phyloP scores from a whole-genome alignment of 2,329 filamentous ascomycete genomes.

The Hymenotorrendiella dingleyae region DNA sequence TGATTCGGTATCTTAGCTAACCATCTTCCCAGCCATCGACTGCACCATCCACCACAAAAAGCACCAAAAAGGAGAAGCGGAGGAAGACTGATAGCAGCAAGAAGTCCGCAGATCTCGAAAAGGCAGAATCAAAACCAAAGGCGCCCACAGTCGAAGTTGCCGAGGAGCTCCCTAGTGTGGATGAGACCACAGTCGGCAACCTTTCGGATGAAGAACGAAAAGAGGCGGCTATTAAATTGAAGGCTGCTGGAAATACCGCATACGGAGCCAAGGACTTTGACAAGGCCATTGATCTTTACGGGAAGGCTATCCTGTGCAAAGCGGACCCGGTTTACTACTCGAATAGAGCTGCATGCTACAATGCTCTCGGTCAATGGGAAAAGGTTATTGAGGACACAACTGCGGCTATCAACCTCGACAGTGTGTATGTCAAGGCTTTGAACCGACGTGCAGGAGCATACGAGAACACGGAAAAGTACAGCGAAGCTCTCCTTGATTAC shows the following conservation, averaged over 20 bases:
- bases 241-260: constrained; percentile 92
- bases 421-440: constrained; percentile 94
- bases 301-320: constrained; percentile 93
- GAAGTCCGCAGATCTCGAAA: constrained; percentile 66
- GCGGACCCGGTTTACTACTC: constrained; percentile 98
- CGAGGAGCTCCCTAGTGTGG: constrained; percentile 64
- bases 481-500: constrained; percentile 93
- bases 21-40: constrained; percentile 21
- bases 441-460: constrained; percentile 96
- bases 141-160: constrained; percentile 48
- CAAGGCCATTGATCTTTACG: constrained; percentile 89
- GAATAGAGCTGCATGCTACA: constrained; percentile 96
- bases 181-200: constrained; percentile 47
- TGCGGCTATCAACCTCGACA: constrained; percentile 86
- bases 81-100: constrained; percentile 76
- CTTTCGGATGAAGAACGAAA: constrained; percentile 65
- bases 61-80: constrained; percentile 83
- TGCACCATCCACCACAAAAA: constrained; percentile 46
- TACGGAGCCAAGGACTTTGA: constrained; percentile 93
- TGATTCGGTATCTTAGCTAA: constrained; percentile 13
- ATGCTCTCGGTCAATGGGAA: constrained; percentile 86
- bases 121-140: constrained; percentile 39
- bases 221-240: constrained; percentile 83
- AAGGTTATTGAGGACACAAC: constrained; percentile 97
- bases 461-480: constrained; percentile 85